phyloP scores from a whole-genome alignment of 2,329 filamentous ascomycete species.

The Botryotinia calthae region DNA sequence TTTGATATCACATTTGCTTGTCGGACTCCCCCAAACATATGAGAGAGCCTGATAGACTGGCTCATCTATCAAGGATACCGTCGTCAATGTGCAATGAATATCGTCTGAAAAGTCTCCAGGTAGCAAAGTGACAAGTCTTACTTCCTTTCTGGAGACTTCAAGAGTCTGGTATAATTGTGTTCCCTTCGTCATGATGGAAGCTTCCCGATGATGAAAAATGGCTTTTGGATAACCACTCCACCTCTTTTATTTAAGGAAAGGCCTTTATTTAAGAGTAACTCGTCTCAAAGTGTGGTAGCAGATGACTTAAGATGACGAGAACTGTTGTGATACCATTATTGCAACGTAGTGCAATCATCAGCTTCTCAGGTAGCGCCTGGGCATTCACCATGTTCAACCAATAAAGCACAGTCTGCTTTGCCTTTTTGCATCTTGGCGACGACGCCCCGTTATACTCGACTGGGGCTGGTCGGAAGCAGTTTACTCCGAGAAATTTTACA shows the following conservation, averaged over 20 bases:
- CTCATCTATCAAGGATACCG: neutral
- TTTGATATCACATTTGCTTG: neutral
- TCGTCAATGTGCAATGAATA: neutral
- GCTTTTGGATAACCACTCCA: neutral
- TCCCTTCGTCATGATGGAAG: neutral
- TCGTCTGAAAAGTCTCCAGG: neutral
- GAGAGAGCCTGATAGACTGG: neutral
- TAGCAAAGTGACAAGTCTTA: neutral
- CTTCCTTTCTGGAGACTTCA: neutral
- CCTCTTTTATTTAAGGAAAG: neutral
- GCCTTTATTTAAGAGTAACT: neutral
- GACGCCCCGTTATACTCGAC: neutral
- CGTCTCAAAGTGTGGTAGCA: neutral
- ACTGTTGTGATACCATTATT: neutral
- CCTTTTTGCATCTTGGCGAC: neutral
- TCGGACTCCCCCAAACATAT: neutral
- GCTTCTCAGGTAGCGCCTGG: neutral
- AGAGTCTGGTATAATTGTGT: neutral
- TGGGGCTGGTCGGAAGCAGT: neutral
- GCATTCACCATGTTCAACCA: neutral
- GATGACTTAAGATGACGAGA: neutral
- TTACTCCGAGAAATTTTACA: neutral
- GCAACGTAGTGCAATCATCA: neutral
- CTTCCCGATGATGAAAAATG: fast-evolving
- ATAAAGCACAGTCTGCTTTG: neutral